phyloP scores from a whole-genome alignment of 257 asterid species.

The Rhazya stricta region DNA sequence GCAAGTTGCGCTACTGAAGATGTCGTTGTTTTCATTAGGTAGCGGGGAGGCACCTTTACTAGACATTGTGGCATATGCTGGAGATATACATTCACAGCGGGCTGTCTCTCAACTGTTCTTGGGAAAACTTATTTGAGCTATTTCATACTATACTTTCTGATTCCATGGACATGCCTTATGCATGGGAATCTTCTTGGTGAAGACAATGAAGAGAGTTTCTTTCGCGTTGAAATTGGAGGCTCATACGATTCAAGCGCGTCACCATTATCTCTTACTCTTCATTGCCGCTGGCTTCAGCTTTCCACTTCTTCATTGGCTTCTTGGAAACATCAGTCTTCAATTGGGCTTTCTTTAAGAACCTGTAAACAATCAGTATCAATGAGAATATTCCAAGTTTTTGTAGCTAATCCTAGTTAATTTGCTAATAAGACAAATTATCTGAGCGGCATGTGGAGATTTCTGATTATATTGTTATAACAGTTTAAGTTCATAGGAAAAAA shows the following conservation, averaged over 20 bases:
- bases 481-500: too few relatives aligned
- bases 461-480: too few relatives aligned
- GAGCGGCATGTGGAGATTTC: too few relatives aligned
- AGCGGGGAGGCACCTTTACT: conserved; percentile 34
- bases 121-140: conserved; percentile 22
- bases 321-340: too few relatives aligned
- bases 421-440: too few relatives aligned
- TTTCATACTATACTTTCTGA: conserved; percentile 26
- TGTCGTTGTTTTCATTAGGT: conserved; percentile 27
- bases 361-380: conserved; percentile 3
- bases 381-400: background rate
- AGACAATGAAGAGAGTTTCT: conserved; percentile 32
- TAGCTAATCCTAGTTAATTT: background rate
- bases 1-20: conserved; percentile 30
- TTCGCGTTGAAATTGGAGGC: conserved; percentile 26
- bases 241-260: conserved; percentile 28
- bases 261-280: conserved; percentile 28
- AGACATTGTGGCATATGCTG: conserved; percentile 22
- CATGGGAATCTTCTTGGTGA: conserved; percentile 32
- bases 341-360: too few relatives aligned
- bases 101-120: conserved; percentile 24
- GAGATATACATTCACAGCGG: conserved; percentile 26
- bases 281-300: conserved; percentile 21
- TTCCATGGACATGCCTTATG: conserved; percentile 28
- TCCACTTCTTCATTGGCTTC: conserved; percentile 14